Evolutionary conservation across 2,329 filamentous ascomycete species (phyloP), one percentile per base, ranked within the genome.

Genomic region (Monosporascus sp.): DNA sequence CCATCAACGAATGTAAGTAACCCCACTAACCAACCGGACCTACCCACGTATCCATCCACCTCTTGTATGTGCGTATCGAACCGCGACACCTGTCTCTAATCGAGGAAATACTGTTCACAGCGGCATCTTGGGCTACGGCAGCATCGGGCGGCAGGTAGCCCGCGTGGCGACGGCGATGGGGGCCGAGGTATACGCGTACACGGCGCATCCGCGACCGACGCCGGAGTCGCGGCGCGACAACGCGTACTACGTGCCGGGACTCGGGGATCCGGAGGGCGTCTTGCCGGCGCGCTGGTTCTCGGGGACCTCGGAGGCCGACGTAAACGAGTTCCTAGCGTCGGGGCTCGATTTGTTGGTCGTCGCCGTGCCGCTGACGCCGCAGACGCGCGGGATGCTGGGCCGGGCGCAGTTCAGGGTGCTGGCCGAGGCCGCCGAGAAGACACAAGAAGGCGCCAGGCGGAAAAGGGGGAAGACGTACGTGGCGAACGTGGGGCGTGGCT

Each of bases 121-220:
- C 1, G 70, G 70, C 22, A 69, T 76, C 47, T 66, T 77, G 3
- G 74, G 74, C 17, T 77, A 77, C 59, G 74, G 75, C 15, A 71
- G 70, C 43, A 76, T 77, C 50, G 74, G 74, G 2, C 65, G 74
- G 5, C 72, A 77, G 48, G 62, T 69, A n/a, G 74, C 73, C 2
- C 67, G 70, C 5, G 74, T 86, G 7, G 77, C 78, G 7, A 75
- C 74, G 7, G 79, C 82, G 4, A 67, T 87, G 61, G 86, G 86
- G 11, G 85, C 87, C 79, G 75, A 82, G 35, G 81, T 90, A 1
- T 74, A 87, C 58, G 87, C 86, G 1, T 88, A 85, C 70, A 89
- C 86, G 2, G 84, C 84, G 7, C 77, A 76, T 2, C 78, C 83
- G 0, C 79, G 82, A 45, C 64, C 73, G 7, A 88, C 86, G 1